These are phyloP conservation scores for Pisolithus thermaeus DNA, from an alignment of 1,284 basidiomycete genomes.

Conservation along the genomic window DNA sequence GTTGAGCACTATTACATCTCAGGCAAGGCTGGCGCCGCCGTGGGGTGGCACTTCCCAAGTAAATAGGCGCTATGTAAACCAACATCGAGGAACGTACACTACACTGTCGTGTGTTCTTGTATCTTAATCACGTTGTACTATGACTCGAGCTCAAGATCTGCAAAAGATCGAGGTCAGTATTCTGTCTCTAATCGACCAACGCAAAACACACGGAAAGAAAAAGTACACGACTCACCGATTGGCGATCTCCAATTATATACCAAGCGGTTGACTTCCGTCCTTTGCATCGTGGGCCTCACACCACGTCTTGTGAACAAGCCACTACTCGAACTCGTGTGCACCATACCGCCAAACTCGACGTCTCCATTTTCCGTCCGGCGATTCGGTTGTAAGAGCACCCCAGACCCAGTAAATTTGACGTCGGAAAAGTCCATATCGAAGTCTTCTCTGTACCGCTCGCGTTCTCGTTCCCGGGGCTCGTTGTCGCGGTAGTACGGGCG, in stretches of 20 bases:
- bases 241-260: conserved; percentile 49
- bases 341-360: conserved; percentile 27
- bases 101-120: no score
- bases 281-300: conserved; percentile 8
- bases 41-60: no score
- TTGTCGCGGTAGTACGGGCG: neutral
- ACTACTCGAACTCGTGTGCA: conserved; percentile 26
- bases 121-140: neutral
- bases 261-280: conserved; percentile 34
- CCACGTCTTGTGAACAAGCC: conserved; percentile 33
- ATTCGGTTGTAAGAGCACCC: conserved; percentile 36
- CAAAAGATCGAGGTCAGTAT: neutral
- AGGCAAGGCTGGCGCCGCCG: no score
- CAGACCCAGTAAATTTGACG: neutral
- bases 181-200: neutral
- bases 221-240: conserved; percentile 35
- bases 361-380: conserved; percentile 35
- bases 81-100: no score
- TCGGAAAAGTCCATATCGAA: neutral
- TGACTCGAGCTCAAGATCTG: neutral
- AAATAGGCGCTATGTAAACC: no score
- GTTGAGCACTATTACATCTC: no score
- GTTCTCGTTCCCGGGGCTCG: neutral
- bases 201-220: neutral
- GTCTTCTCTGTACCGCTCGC: neutral